phyloP scores from a whole-genome alignment of 2,329 filamentous ascomycete species.

The Orbilia blumenaviensis region DNA sequence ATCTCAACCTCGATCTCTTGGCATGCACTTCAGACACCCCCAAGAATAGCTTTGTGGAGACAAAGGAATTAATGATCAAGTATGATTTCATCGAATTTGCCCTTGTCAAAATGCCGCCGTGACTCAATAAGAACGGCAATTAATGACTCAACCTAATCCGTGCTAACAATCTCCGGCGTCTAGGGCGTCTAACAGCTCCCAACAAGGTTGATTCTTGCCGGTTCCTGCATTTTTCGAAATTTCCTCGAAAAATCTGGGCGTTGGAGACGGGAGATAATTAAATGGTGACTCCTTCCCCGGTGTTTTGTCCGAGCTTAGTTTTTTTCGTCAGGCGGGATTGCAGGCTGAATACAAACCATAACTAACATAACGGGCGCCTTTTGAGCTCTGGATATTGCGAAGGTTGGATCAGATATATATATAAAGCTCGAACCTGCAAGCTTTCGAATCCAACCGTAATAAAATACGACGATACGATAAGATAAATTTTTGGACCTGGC shows the following conservation, averaged over 20 bases:
- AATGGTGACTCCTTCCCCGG: slow-evolving; percentile 30
- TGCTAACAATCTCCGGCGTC: neutral
- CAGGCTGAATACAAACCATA: slow-evolving; percentile 27
- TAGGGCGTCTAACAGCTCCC: slow-evolving; percentile 1
- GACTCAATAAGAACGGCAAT: neutral
- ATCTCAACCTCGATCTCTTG: neutral
- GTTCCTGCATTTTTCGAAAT: slow-evolving; percentile 2
- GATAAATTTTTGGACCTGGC: neutral
- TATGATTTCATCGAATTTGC: slow-evolving; percentile 42
- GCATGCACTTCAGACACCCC: neutral
- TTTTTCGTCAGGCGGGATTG: slow-evolving; percentile 21
- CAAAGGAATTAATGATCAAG: slow-evolving; percentile 1
- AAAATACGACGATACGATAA: neutral
- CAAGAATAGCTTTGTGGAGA: neutral
- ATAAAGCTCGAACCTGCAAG: neutral
- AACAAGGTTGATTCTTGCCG: neutral
- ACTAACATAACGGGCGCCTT: neutral
- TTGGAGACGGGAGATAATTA: neutral
- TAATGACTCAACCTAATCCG: slow-evolving; percentile 31
- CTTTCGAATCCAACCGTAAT: neutral
- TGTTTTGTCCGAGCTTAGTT: neutral
- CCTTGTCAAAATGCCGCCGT: neutral
- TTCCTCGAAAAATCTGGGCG: neutral
- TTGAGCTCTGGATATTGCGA: neutral
- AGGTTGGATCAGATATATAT: neutral